Percentiles rank a stretch among this genome's conserved stretches.
These are phyloP conservation scores for Hansenula sp. DNA, from an alignment of 1,139 yeast species.

Conservation along the genomic window DNA sequence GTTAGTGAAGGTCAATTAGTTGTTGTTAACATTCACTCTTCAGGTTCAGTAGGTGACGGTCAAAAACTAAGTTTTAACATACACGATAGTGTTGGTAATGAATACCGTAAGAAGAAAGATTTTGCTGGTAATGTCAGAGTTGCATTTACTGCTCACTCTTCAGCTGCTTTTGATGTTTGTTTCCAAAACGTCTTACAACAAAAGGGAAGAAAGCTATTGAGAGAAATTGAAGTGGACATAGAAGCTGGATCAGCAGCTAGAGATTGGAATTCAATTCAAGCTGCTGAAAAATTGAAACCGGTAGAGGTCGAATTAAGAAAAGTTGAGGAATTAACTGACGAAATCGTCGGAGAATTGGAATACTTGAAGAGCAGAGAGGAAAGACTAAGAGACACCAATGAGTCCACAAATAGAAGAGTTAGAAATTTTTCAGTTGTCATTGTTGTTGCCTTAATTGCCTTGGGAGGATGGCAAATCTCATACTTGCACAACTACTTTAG, in stretches of 20 bases:
- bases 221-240: conserved; percentile 83
- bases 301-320: conserved; percentile 85
- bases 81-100: conserved; percentile 67
- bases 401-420: conserved; percentile 76
- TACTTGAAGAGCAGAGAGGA: conserved; percentile 87
- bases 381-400: conserved; percentile 93
- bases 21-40: conserved; percentile 71
- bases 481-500: conserved; percentile 91
- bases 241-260: conserved; percentile 97
- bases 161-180: conserved; percentile 88
- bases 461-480: conserved; percentile 90
- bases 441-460: conserved; percentile 62
- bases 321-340: conserved; percentile 78
- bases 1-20: conserved; percentile 81
- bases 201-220: conserved; percentile 37
- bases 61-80: conserved; percentile 64
- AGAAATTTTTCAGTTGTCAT: conserved; percentile 76
- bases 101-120: conserved; percentile 62
- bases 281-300: conserved; percentile 89
- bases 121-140: conserved; percentile 62
- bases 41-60: conserved; percentile 81
- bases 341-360: conserved; percentile 71
- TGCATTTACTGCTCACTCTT: conserved; percentile 80
- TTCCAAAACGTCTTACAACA: conserved; percentile 61
- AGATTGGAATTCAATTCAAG: conserved; percentile 95